phyloP scores from a whole-genome alignment of 2,329 filamentous ascomycete genomes.

The Rhynchosporium secalis region DNA sequence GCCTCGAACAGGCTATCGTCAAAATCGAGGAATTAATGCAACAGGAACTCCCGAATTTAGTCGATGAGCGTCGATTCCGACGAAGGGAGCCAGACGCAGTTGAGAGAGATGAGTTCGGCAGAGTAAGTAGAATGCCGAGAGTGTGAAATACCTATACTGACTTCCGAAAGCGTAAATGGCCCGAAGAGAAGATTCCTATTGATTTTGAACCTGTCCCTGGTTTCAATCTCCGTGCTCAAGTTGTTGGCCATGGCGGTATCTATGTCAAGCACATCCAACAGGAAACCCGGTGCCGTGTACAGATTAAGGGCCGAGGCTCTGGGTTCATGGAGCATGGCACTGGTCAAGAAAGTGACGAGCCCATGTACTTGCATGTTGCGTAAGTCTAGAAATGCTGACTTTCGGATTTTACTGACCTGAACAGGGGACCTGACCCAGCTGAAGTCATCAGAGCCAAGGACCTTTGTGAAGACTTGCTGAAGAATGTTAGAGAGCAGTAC shows the following conservation, averaged over 20 bases:
- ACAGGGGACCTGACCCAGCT: slow-evolving; percentile 78
- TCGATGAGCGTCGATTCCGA: slow-evolving; percentile 90
- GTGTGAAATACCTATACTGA: slow-evolving; percentile 24
- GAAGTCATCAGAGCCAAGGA: slow-evolving; percentile 87
- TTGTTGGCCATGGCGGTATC: slow-evolving; percentile 89
- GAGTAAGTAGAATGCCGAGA: slow-evolving; percentile 57
- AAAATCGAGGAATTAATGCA: slow-evolving; percentile 96
- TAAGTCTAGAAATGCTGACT: slow-evolving; percentile 49
- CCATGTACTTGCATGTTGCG: slow-evolving; percentile 97
- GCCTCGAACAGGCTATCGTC: slow-evolving; percentile 82
- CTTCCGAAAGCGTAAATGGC: slow-evolving; percentile 84
- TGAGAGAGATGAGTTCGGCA: slow-evolving; percentile 87
- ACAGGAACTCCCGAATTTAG: slow-evolving; percentile 90
- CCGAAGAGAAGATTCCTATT: slow-evolving; percentile 91
- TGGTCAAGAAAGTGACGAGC: slow-evolving; percentile 88
- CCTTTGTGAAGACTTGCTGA: slow-evolving; percentile 83
- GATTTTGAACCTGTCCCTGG: slow-evolving; percentile 86
- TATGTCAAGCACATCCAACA: slow-evolving; percentile 99
- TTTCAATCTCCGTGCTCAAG: slow-evolving; percentile 94
- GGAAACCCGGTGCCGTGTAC: slow-evolving; percentile 91
- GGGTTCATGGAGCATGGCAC: slow-evolving; percentile 90
- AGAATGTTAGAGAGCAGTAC: slow-evolving; percentile 85
- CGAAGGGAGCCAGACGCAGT: slow-evolving; percentile 76
- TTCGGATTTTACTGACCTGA: slow-evolving; percentile 11
- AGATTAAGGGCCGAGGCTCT: slow-evolving; percentile 95